Percentiles rank a stretch among this genome's conserved stretches.
phyloP scores from a whole-genome alignment of 345 rosid genomes.

The Passiflora organensis region DNA sequence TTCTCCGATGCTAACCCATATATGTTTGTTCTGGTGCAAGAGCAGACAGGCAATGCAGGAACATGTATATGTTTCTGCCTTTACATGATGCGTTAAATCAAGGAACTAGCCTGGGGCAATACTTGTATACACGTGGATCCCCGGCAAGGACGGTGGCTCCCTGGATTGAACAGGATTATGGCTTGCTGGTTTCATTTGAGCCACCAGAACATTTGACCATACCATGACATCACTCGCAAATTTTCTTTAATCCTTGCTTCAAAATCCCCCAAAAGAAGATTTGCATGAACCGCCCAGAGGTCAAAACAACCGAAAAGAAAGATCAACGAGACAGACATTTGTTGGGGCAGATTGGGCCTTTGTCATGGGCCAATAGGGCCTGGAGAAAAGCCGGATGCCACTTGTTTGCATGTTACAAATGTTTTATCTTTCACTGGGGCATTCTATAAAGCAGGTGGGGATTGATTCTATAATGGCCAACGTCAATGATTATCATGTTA shows the following conservation, averaged over 20 bases:
- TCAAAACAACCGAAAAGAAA: background rate
- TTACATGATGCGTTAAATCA: slow-evolving; percentile 10
- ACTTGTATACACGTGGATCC: slow-evolving; percentile 4
- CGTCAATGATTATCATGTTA: background rate
- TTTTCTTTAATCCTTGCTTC: slow-evolving; percentile 1
- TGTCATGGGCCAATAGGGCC: slow-evolving; percentile 3
- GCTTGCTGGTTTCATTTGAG: slow-evolving; percentile 7
- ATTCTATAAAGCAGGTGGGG: background rate
- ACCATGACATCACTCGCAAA: background rate
- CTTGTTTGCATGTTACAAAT: too few species aligned
- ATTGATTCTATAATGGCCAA: background rate
- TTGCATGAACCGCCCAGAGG: background rate
- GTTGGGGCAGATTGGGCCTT: background rate
- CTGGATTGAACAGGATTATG: background rate
- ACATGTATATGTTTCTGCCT: background rate
- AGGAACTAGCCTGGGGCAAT: too few species aligned
- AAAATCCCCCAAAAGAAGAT: background rate
- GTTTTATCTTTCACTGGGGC: background rate
- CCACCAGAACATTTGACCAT: slow-evolving; percentile 1
- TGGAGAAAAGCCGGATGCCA: background rate
- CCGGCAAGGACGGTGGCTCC: background rate
- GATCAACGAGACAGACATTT: background rate
- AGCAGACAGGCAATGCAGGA: too few species aligned
- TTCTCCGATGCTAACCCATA: background rate
- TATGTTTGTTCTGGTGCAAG: background rate